phyloP scores from a whole-genome alignment of 148 eudicot genomes.

The Rhododendron simsii region DNA sequence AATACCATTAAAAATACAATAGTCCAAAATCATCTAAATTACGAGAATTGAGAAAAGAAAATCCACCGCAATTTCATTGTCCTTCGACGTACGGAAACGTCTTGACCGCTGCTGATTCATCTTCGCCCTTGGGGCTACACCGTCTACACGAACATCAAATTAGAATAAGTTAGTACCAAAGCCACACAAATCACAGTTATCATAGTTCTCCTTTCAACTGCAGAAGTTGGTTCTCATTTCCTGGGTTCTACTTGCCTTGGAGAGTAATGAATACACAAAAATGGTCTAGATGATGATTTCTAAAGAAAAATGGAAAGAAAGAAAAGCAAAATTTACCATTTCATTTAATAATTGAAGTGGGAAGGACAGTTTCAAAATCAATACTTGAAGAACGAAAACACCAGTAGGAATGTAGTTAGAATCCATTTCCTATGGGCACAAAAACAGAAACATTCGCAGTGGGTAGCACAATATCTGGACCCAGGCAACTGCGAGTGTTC shows the following conservation, averaged over 20 bases:
- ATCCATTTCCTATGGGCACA: neutral
- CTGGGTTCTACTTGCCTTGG: neutral
- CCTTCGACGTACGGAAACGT: slow-evolving; percentile 10
- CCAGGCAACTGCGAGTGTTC: neutral
- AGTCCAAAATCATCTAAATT: neutral
- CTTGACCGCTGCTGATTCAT: slow-evolving; percentile 20
- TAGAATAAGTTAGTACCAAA: neutral
- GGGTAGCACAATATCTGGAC: neutral
- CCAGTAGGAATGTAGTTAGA: neutral
- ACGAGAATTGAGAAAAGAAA: neutral
- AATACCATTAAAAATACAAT: too few relatives aligned
- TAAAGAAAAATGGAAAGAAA: neutral
- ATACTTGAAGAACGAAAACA: neutral
- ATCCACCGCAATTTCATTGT: slow-evolving; percentile 28
- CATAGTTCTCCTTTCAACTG: neutral
- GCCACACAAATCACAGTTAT: neutral
- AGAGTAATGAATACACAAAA: neutral
- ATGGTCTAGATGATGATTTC: neutral
- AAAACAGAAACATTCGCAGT: neutral
- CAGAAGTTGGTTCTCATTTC: neutral
- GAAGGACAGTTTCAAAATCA: neutral
- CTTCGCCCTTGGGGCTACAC: slow-evolving; percentile 20
- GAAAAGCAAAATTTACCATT: neutral
- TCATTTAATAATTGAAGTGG: neutral
- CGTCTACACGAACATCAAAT: slow-evolving; percentile 1